Base-by-base conservation (phyloP, 371 early-diverging fungal genomes). In the Globomyces sp. region DNA sequence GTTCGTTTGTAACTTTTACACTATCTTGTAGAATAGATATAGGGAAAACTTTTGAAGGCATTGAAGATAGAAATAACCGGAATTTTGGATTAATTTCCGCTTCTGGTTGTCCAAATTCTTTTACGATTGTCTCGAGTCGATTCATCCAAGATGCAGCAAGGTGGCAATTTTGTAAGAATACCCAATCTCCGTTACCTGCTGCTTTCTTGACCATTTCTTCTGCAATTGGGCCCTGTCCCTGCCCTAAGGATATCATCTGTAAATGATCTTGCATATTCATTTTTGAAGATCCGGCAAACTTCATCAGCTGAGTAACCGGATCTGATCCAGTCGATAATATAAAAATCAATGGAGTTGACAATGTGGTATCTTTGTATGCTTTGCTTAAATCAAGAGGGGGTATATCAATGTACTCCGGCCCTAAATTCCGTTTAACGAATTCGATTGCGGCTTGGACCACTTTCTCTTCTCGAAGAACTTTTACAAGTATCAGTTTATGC, bases 181-280 rank as follows among this genome's bases (percentile, higher is more conserved):
- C 74, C 85, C 85, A 84, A 58, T 84, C 85, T 6, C 85, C 85
- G 5, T 24, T 67, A 3, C 36, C 40, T 4, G 68, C 68, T 0
- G 82, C 80, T 43, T 71, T 57, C 58, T 72, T 70, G 10, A 84
- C 50, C 9, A 82, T 45, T 39, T 84, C 79, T 74, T 84, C 85
- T 6, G 85, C 85, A 62, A 84, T 84, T 0, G 85, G 82, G 1
- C 85, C 85, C 64, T 84, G 85, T 5, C 85, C 85, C 64, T 84
- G 85, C 9, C 85, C 85, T 5, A 84, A 68, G 2, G 81, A 81
- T 9, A 84, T 84, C 80, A 82, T 84, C 44, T 79, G 80, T 34
- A 84, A 72, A 41, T 78, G 61, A 53, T 84, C 81, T 46, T 73
- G 74, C 80, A 80, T 80, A 24, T 73, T 71, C n/a, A 81, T 61